A percentile compares a stretch with the other conserved stretches of the same genome.
These are phyloP conservation scores for Setomelanomma holmii DNA, from an alignment of 2,329 filamentous ascomycete species.

Conservation along the genomic window DNA sequence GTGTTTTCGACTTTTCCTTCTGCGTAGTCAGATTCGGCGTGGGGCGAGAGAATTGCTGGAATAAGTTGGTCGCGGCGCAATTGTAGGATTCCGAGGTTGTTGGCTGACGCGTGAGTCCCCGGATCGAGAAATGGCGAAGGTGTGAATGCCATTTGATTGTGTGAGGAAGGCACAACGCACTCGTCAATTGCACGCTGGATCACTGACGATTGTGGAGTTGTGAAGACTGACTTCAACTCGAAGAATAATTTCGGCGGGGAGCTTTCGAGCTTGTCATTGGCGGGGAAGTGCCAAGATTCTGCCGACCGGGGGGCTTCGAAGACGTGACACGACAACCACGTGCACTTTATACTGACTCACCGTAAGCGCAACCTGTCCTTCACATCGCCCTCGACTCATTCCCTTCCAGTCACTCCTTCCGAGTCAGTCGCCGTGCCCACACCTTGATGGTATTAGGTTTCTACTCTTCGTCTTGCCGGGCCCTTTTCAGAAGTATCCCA, in stretches of 20 bases:
- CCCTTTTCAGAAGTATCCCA: slow-evolving; percentile 31
- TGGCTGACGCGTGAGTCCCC: slow-evolving; percentile 65
- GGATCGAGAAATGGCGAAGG: slow-evolving; percentile 82
- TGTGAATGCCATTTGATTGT: slow-evolving; percentile 26
- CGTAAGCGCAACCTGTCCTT: slow-evolving; percentile 23
- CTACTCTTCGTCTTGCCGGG: slow-evolving; percentile 33
- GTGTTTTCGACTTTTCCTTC: slow-evolving; percentile 74
- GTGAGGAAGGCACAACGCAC: too few species aligned
- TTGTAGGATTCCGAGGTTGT: slow-evolving; percentile 81
- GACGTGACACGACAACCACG: slow-evolving; percentile 30
- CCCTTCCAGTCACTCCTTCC: slow-evolving; percentile 23
- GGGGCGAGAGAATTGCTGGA: slow-evolving; percentile 66
- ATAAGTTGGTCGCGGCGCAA: slow-evolving; percentile 86
- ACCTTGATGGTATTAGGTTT: slow-evolving; percentile 44
- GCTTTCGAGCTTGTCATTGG: slow-evolving; percentile 33
- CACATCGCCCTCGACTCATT: slow-evolving; percentile 6
- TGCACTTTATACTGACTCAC: slow-evolving; percentile 30
- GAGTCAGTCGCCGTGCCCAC: slow-evolving; percentile 11
- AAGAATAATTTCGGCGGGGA: slow-evolving; percentile 29
- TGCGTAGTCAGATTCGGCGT: slow-evolving; percentile 50
- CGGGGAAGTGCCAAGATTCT: slow-evolving; percentile 33
- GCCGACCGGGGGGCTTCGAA: slow-evolving; percentile 25
- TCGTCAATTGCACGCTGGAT: too few species aligned
- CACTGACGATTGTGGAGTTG: too few species aligned
- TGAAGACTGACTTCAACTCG: too few species aligned